These are phyloP conservation scores for Hericium alpestre DNA, from an alignment of 768 basidiomycete genomes.

Conservation along the genomic window DNA sequence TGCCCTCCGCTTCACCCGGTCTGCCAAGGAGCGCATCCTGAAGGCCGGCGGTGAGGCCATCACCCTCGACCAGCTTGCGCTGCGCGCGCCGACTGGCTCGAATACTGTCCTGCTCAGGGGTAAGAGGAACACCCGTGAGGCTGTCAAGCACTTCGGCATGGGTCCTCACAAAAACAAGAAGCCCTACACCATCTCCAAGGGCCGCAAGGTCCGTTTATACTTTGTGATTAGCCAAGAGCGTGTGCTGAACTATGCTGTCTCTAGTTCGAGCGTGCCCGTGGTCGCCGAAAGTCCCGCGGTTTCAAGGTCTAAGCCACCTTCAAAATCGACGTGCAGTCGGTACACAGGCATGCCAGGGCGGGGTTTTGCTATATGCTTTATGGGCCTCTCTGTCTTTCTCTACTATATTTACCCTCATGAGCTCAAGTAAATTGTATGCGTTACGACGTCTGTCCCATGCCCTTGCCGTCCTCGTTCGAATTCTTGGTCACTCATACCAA, in stretches of 20 bases:
- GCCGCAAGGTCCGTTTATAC: slow-evolving; percentile 63
- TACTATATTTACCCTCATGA: slow-evolving; percentile 1
- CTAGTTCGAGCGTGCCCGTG: slow-evolving; percentile 94
- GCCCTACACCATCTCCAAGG: slow-evolving; percentile 91
- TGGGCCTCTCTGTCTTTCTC: slow-evolving; percentile 15
- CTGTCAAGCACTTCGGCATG: slow-evolving; percentile 97
- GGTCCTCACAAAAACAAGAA: slow-evolving; percentile 98
- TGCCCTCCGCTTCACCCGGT: slow-evolving; percentile 88
- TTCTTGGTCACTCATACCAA: too few relatives aligned
- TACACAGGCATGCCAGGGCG: slow-evolving; percentile 16
- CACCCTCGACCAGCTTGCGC: slow-evolving; percentile 93
- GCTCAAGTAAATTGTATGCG: slow-evolving; percentile 10
- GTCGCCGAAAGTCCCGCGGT: slow-evolving; percentile 95
- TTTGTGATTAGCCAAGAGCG: not conserved
- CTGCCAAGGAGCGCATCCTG: slow-evolving; percentile 89
- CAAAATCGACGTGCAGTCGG: slow-evolving; percentile 25
- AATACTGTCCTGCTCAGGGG: slow-evolving; percentile 93
- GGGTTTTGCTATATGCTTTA: slow-evolving; percentile 22
- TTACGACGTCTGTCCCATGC: not conserved
- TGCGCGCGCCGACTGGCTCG: slow-evolving; percentile 86
- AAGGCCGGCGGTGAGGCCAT: slow-evolving; percentile 91
- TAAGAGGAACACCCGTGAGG: slow-evolving; percentile 86
- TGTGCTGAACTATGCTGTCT: not conserved
- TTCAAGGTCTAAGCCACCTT: slow-evolving; percentile 75
- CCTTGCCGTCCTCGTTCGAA: not conserved